These are phyloP conservation scores for Microstegium vimineum DNA, from an alignment of 176 grass and related monocot genomes.

Conservation along the genomic window DNA sequence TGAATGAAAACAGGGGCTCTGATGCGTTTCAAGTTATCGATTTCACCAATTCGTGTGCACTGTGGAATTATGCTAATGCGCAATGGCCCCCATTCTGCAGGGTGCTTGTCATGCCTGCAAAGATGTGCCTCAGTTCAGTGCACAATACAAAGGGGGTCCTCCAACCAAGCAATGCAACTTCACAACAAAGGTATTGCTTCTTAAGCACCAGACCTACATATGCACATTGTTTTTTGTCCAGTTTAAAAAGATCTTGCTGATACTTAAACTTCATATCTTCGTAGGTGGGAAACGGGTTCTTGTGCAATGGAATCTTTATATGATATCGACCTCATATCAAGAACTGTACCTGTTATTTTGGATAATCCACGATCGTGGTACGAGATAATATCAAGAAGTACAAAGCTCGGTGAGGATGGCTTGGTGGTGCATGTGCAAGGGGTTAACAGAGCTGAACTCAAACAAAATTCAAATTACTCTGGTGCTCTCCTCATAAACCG, in stretches of 20 bases:
- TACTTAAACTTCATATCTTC: not conserved
- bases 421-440: conserved; percentile 53
- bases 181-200: conserved; percentile 49
- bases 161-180: conserved; percentile 35
- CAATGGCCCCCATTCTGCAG: conserved; percentile 38
- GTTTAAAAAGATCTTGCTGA: not conserved
- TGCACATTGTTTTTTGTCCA: not conserved
- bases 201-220: not conserved
- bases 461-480: conserved; percentile 59
- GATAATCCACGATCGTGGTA: conserved; percentile 77
- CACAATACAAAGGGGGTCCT: conserved; percentile 80
- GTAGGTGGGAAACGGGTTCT: conserved; percentile 65
- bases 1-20: not conserved
- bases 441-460: conserved; percentile 73
- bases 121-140: conserved; percentile 77
- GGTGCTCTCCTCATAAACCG: conserved; percentile 82
- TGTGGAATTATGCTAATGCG: conserved; percentile 14
- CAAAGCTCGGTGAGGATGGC: conserved; percentile 62
- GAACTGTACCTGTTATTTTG: conserved; percentile 65
- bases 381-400: conserved; percentile 66
- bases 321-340: conserved; percentile 83
- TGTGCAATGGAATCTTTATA: conserved; percentile 89
- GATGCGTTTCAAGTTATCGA: not conserved
- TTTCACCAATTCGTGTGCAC: not conserved
- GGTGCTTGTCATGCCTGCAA: conserved; percentile 86